A percentile compares a stretch with the other conserved stretches of the same genome.
These are phyloP conservation scores for Fusarium denticulatum DNA, from an alignment of 2,329 filamentous ascomycete species.

Conservation along the genomic window DNA sequence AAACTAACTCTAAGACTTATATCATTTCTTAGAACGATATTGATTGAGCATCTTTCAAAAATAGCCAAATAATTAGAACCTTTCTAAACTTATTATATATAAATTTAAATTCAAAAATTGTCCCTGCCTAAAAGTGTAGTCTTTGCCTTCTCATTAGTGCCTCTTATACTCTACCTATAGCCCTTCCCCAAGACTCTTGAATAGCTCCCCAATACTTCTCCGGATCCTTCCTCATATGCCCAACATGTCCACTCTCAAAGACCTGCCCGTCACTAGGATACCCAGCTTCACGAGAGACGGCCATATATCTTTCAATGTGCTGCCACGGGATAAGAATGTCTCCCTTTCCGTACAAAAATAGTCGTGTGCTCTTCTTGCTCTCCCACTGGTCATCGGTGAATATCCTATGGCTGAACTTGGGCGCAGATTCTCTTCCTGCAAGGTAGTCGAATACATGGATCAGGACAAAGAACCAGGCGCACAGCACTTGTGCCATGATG, in stretches of 20 bases:
- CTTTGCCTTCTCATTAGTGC: rapidly evolving
- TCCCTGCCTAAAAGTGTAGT: background rate
- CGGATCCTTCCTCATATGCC: background rate
- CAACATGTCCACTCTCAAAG: conserved; percentile 10
- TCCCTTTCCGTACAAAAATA: conserved; percentile 2
- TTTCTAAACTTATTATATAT: too few relatives aligned
- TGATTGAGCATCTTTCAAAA: too few relatives aligned
- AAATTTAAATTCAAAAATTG: too few relatives aligned
- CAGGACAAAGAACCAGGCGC: background rate
- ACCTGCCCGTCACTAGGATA: background rate
- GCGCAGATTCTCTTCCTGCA: background rate
- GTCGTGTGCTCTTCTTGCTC: background rate
- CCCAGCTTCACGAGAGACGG: rapidly evolving
- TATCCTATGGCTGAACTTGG: background rate
- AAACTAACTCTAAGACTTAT: too few relatives aligned
- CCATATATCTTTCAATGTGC: conserved; percentile 1
- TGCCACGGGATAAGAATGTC: background rate
- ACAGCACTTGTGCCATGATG: background rate
- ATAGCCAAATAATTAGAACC: too few relatives aligned
- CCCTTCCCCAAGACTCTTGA: background rate
- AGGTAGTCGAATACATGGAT: background rate
- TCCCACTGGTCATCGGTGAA: conserved; percentile 5
- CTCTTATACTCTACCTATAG: background rate
- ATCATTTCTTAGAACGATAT: too few relatives aligned
- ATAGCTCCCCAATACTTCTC: background rate